Conservation (phyloP, 768 basidiomycete genomes). For the Pleurotus tuber-regium region DNA sequence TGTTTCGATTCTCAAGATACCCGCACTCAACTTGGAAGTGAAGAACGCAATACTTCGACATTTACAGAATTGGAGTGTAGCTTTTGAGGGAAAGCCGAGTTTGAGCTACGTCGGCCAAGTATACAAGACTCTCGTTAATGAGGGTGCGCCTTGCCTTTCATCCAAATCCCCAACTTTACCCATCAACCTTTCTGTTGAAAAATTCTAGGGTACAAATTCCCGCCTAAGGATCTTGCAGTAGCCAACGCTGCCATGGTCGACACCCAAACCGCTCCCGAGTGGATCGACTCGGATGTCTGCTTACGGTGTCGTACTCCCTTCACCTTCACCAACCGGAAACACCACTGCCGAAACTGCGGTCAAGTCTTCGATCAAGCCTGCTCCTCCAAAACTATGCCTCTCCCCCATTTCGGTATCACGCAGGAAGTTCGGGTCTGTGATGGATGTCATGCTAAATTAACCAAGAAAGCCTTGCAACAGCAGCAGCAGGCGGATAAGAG, state of each 20-base stretch:
- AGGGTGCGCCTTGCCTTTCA: conserved; percentile 50
- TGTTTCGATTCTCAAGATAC: conserved; percentile 81
- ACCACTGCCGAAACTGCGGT: conserved; percentile 98
- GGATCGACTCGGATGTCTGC: conserved; percentile 96
- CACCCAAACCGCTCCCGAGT: conserved; percentile 90
- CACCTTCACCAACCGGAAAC: conserved; percentile 94
- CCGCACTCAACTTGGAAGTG: conserved; percentile 76
- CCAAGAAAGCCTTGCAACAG: conserved; percentile 60
- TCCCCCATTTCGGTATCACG: conserved; percentile 92
- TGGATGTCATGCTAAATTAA: conserved; percentile 77
- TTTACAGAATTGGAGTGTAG: conserved; percentile 92
- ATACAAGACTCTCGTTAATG: conserved; percentile 71
- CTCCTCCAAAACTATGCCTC: conserved; percentile 76
- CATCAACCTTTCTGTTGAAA: too few species aligned
- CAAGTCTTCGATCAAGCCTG: conserved; percentile 95
- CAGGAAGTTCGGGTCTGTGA: conserved; percentile 96
- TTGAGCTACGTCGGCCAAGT: conserved; percentile 76
- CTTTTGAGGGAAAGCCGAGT: conserved; percentile 78
- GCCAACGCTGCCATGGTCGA: conserved; percentile 86
- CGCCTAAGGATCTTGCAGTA: conserved; percentile 68
- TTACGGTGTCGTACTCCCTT: conserved; percentile 89
- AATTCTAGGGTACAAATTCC: conserved; percentile 75
- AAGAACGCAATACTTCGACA: conserved; percentile 73
- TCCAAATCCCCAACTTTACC: neutral
- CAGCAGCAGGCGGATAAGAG: too few species aligned